Base-by-base conservation (phyloP, 2,329 filamentous ascomycete genomes). In the Claviceps sp. region DNA sequence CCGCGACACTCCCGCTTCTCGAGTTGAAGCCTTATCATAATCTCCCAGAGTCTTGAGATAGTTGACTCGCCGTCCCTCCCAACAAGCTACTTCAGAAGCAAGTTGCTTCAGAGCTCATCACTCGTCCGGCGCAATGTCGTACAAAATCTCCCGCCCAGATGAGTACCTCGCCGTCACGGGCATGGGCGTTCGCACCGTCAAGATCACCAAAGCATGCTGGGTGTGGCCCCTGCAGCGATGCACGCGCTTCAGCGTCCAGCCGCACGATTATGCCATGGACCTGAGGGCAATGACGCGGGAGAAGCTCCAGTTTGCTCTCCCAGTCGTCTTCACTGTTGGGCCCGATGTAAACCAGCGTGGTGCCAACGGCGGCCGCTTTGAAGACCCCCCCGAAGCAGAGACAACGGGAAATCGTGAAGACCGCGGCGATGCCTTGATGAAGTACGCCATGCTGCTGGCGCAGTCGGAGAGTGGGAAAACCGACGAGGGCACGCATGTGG, bases 141-240 rank as follows among this genome's bases (percentile, higher is more conserved):
- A 84, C 70, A 78, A 75, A 65, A 77, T 89, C 57, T 84, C 86
- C 20, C 79, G 80, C 52, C 83, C 87, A 30, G 86, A 89, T 70
- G 80, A 89, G 70, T 94, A 93, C 75, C 85, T 94, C 68, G 87
- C 88, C 74, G 79, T 93, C 60, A 93, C 87, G 60, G 88, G 89
- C 70, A 82, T 82, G 69, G 81, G 84, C 58, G 77, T 95, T 60
- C 74, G 82, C 44, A 82, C 77, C 61, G 80, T 94, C 60, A 79
- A 79, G 59, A 89, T 94, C 66, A 81, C 79, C 63, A 95, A 94
- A 70, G 85, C 87, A 57, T 76, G 82, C 52, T 82, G 84, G 71
- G 75, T 89, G 18, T 77, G 75, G 68, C 85, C 85, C 52, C 80
- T 87, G 56, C 85, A 90, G 68, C 77, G 81, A 62, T 81, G 71